A percentile compares a stretch with the other conserved stretches of the same genome.
phyloP scores from a whole-genome alignment of 2,329 filamentous ascomycete species.

The Neophaeococcomyces aloes region DNA sequence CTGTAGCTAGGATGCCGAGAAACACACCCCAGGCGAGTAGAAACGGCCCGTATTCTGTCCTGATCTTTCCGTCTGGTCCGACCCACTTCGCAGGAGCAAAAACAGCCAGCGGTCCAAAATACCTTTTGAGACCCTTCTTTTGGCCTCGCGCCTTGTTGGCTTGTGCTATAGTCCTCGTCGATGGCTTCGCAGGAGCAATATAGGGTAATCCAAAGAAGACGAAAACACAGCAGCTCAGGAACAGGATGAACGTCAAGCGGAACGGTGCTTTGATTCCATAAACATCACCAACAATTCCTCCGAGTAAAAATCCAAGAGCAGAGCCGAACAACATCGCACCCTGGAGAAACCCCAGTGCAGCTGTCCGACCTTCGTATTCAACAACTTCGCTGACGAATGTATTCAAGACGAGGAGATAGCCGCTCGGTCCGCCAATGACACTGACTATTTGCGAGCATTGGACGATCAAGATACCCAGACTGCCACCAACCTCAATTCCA shows the following conservation, averaged over 20 bases:
- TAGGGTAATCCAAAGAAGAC: conserved; percentile 35
- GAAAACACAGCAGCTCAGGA: conserved; percentile 34
- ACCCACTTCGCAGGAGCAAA: conserved; percentile 49
- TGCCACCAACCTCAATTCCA: conserved; percentile 52
- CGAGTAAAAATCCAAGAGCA: conserved; percentile 53
- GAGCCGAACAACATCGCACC: conserved; percentile 58
- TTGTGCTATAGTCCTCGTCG: neutral
- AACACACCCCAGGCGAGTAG: conserved; percentile 58
- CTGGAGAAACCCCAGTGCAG: conserved; percentile 54
- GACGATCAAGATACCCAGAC: conserved; percentile 55
- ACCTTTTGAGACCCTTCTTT: conserved; percentile 22
- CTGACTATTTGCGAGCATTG: conserved; percentile 59
- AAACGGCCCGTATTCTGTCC: conserved; percentile 51
- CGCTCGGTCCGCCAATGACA: conserved; percentile 56
- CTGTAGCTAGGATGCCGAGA: conserved; percentile 55
- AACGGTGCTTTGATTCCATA: conserved; percentile 57
- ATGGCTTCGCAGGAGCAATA: conserved; percentile 34
- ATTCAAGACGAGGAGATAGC: conserved; percentile 59
- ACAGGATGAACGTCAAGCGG: conserved; percentile 51
- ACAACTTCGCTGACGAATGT: conserved; percentile 58
- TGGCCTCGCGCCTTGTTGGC: conserved; percentile 18
- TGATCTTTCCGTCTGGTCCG: conserved; percentile 40
- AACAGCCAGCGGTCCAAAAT: conserved; percentile 48
- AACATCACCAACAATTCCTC: conserved; percentile 53
- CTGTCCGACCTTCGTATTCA: conserved; percentile 49